Evolutionary conservation across 1,139 yeast species (phyloP).

Genomic region (Geotrichum bryndzae): DNA sequence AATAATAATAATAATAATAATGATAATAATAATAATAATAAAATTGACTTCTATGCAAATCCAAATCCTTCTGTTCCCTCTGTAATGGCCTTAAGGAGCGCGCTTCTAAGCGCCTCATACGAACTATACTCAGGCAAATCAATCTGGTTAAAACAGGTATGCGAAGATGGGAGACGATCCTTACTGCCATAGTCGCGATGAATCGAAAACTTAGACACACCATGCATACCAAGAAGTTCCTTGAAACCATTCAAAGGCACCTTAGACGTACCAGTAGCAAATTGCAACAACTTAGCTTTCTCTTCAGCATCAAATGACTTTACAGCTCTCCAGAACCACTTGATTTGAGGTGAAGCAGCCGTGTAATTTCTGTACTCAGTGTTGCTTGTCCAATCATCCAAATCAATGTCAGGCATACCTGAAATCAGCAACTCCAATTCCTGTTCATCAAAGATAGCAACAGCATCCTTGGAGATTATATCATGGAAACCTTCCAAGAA

Average conservation of each 20-base stretch:
- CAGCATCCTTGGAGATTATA: conserved; percentile 79
- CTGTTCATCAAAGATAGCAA: conserved; percentile 89
- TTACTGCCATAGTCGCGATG: conserved; percentile 84
- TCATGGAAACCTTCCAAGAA: conserved; percentile 82
- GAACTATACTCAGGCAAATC: conserved; percentile 90
- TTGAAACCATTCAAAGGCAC: conserved; percentile 94
- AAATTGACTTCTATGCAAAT: conserved; percentile 44
- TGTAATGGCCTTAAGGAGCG: conserved; percentile 75
- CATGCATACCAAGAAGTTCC: conserved; percentile 83
- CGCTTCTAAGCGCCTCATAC: conserved; percentile 77
- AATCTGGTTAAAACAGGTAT: conserved; percentile 92
- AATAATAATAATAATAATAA: background rate
- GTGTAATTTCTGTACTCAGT: conserved; percentile 79
- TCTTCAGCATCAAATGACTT: conserved; percentile 91
- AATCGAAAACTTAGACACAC: conserved; percentile 79
- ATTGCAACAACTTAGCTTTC: conserved; percentile 86
- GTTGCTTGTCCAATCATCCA: conserved; percentile 90
- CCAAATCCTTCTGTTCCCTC: conserved; percentile 98
- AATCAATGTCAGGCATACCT: conserved; percentile 94
- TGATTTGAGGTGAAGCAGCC: conserved; percentile 78
- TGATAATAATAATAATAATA: background rate
- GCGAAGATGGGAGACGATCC: conserved; percentile 89
- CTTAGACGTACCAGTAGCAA: conserved; percentile 95
- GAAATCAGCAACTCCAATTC: conserved; percentile 88
- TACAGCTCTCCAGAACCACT: conserved; percentile 98